These are phyloP conservation scores for Globisporangium spinosum DNA, from an alignment of 352 stramenopile species.

Conservation along the genomic window DNA sequence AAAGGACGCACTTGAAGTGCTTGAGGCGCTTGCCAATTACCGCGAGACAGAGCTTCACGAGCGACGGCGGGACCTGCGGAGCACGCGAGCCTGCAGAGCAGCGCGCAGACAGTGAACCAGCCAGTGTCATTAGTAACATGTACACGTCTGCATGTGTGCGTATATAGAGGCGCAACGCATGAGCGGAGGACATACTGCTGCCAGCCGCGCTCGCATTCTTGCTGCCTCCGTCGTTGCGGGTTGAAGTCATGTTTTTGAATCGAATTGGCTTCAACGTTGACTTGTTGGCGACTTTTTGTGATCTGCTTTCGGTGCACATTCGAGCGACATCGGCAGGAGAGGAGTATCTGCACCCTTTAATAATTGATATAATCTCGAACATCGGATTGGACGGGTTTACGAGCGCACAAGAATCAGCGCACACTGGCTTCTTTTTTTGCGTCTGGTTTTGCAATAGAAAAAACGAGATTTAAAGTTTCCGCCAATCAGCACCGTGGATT, in stretches of 20 bases:
- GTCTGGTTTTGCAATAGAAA: neutral
- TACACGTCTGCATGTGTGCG: neutral
- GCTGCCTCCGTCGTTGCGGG: neutral
- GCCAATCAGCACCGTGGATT: neutral
- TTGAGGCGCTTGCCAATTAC: conserved; percentile 24
- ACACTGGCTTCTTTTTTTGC: neutral
- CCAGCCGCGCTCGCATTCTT: neutral
- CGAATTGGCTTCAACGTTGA: neutral
- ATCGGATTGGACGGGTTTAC: neutral
- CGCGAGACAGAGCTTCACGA: conserved; percentile 32
- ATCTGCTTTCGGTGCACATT: neutral
- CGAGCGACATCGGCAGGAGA: neutral
- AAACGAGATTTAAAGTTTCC: neutral
- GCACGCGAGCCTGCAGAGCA: neutral
- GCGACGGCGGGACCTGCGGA: conserved; percentile 10
- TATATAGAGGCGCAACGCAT: neutral
- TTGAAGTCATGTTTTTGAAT: conserved; percentile 1
- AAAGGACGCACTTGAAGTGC: conserved; percentile 29
- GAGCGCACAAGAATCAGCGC: neutral
- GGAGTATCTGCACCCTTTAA: neutral
- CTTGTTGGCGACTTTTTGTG: neutral
- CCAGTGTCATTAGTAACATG: neutral
- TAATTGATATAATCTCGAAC: conserved; percentile 3
- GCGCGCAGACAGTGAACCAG: neutral
- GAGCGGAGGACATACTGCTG: neutral